A percentile compares a stretch with the other conserved stretches of the same genome.
phyloP scores from a whole-genome alignment of 2,329 filamentous ascomycete species.

The Botrytis aclada region DNA sequence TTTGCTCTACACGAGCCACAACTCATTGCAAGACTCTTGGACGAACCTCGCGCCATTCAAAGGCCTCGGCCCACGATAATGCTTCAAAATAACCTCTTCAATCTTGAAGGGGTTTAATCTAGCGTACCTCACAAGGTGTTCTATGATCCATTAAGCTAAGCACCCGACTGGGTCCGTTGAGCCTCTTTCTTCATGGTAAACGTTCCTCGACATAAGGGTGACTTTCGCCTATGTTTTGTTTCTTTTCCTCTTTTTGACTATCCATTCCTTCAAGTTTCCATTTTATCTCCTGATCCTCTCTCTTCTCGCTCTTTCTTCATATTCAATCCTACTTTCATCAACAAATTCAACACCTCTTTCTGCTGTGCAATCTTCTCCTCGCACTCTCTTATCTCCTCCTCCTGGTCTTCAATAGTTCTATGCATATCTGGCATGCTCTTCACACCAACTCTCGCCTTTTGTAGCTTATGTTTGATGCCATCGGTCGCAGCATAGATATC shows the following conservation, averaged over 20 bases:
- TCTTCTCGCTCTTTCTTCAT: constrained; percentile 41
- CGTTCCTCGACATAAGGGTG: neutral
- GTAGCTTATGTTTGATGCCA: constrained; percentile 76
- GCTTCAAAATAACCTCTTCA: neutral
- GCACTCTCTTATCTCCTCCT: constrained; percentile 65
- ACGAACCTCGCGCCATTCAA: neutral
- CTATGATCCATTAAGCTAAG: neutral
- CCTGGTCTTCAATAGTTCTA: constrained; percentile 64
- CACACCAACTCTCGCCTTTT: constrained; percentile 68
- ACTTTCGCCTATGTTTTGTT: neutral
- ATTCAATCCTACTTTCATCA: constrained; percentile 51
- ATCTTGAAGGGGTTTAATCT: neutral
- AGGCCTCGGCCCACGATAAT: neutral
- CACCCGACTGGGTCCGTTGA: neutral
- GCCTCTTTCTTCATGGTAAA: neutral
- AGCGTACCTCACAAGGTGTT: constrained; percentile 8
- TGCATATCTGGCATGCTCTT: constrained; percentile 67
- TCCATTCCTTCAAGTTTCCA: constrained; percentile 13
- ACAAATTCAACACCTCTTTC: constrained; percentile 52
- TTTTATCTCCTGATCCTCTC: constrained; percentile 19
- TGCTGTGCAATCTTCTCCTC: constrained; percentile 63
- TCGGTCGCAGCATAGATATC: constrained; percentile 77
- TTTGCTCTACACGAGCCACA: neutral
- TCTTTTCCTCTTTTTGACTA: neutral
- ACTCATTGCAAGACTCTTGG: neutral